Base-by-base conservation (phyloP, 2,329 filamentous ascomycete species). In the Ambrosiella beaveri region DNA sequence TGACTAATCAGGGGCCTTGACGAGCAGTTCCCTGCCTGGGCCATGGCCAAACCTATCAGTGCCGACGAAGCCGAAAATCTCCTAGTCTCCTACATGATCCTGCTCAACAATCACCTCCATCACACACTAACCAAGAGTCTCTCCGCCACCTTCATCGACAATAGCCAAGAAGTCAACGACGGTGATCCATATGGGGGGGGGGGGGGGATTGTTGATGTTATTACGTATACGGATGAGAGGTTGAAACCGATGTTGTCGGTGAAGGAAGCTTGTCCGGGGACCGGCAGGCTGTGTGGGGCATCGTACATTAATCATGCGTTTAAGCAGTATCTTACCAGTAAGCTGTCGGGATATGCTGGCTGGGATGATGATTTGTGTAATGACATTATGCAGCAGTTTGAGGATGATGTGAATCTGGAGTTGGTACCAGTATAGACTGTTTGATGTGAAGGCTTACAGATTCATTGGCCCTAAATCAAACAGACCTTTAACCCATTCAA, bases 171-270 rank as follows among this genome's bases (percentile, higher is more conserved):
- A 27, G 27, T 27, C 27, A 27, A 4, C 27, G 27, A 27, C 3
- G 27, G 27, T 4, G n/a, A 74, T 76, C 9, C 68, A 71, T n/a
- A n/a, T n/a, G n/a, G n/a, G n/a, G n/a, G n/a, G n/a, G 76, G 76
- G 9, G 76, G 76, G 37, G 76, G 75, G 19, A 77, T 75, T 1
- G 75, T 75, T 1, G 76, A 79, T 64, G 66, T 79, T 17, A 77
- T 79, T 59, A 75, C 73, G 7, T 79, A 79, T 62, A 71, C 73
- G 58, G 71, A 79, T 41, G 70, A 66, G 1, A 66, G 67, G 9
- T 63, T 74, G 3, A 27, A 27, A 27, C 27, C 1, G 27, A 68
- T 69, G 13, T 65, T 78, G 7, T 68, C 73, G 59, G 67, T 78
- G n/a, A 68, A 70, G 58, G 75, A 78, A 64, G 72, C 74, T n/a